Percentiles rank a stretch among this genome's conserved stretches.
phyloP scores from a whole-genome alignment of 1,139 yeast species.

The Geotrichum candidum region DNA sequence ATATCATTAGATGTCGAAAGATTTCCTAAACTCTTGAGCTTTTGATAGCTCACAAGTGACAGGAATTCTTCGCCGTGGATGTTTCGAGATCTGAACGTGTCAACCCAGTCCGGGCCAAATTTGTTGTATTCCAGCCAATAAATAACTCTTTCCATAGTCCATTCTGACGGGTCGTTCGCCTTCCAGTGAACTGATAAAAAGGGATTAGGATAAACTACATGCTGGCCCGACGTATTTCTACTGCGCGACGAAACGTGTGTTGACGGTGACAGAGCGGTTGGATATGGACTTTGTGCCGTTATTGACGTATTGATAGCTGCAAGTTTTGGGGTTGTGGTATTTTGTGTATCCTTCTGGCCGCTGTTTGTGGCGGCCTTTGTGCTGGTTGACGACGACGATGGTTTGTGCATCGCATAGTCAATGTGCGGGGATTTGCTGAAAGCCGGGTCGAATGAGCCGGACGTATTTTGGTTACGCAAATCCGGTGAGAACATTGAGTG shows the following conservation, averaged over 20 bases:
- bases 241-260: slow-evolving; percentile 17
- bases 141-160: slow-evolving; percentile 65
- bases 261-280: slow-evolving; percentile 16
- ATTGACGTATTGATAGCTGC: background rate
- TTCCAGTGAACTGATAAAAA: slow-evolving; percentile 28
- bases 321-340: background rate
- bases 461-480: background rate
- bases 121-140: slow-evolving; percentile 62
- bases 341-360: background rate
- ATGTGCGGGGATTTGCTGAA: background rate
- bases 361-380: background rate
- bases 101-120: slow-evolving; percentile 70
- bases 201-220: slow-evolving; percentile 18
- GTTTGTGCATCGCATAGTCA: background rate
- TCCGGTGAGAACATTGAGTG: background rate
- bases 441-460: background rate
- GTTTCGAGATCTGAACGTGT: slow-evolving; percentile 53
- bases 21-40: slow-evolving; percentile 37
- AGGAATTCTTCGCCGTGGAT: slow-evolving; percentile 61
- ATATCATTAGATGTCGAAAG: slow-evolving; percentile 39
- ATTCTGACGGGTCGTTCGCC: slow-evolving; percentile 41
- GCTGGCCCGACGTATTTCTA: slow-evolving; percentile 20
- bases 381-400: background rate
- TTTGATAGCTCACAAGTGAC: slow-evolving; percentile 62
- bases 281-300: background rate